Percentiles rank a stretch among this genome's conserved stretches.
Conservation (phyloP, 1,284 basidiomycete genomes). For the Salmacisia buchloeana region DNA sequence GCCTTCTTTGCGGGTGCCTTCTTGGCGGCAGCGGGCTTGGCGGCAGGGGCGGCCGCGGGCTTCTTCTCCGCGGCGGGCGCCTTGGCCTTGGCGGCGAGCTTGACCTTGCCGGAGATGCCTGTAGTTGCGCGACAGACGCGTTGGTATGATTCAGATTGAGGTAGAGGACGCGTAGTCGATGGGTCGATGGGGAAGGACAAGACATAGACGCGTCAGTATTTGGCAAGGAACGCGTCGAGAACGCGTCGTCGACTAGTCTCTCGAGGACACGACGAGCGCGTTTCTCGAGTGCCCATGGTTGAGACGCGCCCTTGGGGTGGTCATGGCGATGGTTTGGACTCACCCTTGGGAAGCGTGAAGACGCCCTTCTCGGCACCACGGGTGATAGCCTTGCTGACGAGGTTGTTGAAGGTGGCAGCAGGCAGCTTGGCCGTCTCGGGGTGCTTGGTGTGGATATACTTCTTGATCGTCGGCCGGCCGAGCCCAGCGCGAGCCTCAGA, state of each 20-base stretch:
- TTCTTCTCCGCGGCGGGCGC: slow-evolving; percentile 53
- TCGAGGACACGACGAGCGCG: neutral
- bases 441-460: slow-evolving; percentile 57
- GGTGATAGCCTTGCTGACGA: slow-evolving; percentile 74
- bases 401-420: slow-evolving; percentile 65
- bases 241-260: no score
- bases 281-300: no score
- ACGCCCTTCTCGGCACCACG: slow-evolving; percentile 71
- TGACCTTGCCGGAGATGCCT: slow-evolving; percentile 65
- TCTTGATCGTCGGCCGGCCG: slow-evolving; percentile 86
- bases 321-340: slow-evolving; percentile 29
- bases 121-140: no score
- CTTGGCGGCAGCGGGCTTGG: slow-evolving; percentile 32
- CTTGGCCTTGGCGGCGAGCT: slow-evolving; percentile 60
- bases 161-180: no score
- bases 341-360: slow-evolving; percentile 82
- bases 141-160: no score
- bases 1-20: slow-evolving; percentile 35
- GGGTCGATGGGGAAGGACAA: neutral
- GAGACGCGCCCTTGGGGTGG: slow-evolving; percentile 16
- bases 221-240: no score
- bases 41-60: slow-evolving; percentile 24
- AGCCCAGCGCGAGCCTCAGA: slow-evolving; percentile 78
- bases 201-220: neutral
- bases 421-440: slow-evolving; percentile 32